These are phyloP conservation scores for Salvia splendens DNA, from an alignment of 257 asterid genomes.

Conservation along the genomic window DNA sequence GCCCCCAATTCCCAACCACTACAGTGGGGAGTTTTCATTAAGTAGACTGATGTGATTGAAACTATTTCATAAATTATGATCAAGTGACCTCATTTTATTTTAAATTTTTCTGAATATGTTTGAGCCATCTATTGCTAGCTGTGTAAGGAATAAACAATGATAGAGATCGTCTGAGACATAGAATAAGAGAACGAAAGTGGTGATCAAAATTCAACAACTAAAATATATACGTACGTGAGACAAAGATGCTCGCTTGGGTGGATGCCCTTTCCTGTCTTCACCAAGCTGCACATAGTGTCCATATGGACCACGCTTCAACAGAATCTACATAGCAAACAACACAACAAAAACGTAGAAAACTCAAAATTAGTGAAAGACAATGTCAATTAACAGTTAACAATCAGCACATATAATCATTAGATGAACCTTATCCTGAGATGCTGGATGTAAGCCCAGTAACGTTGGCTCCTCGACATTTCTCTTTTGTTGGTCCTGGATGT, in stretches of 20 bases:
- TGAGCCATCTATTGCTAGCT: too few species aligned
- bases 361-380: constrained; percentile 20
- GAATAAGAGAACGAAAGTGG: neutral
- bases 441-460: constrained; percentile 75
- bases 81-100: too few species aligned
- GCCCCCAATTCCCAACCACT: too few species aligned
- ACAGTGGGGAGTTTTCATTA: too few species aligned
- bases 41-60: too few species aligned
- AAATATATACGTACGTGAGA: constrained; percentile 52
- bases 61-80: too few species aligned
- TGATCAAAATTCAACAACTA: constrained; percentile 22
- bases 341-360: constrained; percentile 25
- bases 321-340: constrained; percentile 47
- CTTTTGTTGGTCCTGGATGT: constrained; percentile 36
- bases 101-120: too few species aligned
- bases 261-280: constrained; percentile 78
- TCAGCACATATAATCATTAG: constrained; percentile 10
- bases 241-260: constrained; percentile 78
- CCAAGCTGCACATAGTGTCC: constrained; percentile 93
- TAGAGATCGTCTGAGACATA: neutral
- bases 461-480: constrained; percentile 60
- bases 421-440: constrained; percentile 71
- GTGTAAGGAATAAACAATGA: neutral
- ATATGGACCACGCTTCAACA: constrained; percentile 83
- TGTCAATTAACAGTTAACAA: constrained; percentile 8